Evolutionary conservation across 768 basidiomycete genomes (phyloP).

Genomic region (Termitomyces sp.): DNA sequence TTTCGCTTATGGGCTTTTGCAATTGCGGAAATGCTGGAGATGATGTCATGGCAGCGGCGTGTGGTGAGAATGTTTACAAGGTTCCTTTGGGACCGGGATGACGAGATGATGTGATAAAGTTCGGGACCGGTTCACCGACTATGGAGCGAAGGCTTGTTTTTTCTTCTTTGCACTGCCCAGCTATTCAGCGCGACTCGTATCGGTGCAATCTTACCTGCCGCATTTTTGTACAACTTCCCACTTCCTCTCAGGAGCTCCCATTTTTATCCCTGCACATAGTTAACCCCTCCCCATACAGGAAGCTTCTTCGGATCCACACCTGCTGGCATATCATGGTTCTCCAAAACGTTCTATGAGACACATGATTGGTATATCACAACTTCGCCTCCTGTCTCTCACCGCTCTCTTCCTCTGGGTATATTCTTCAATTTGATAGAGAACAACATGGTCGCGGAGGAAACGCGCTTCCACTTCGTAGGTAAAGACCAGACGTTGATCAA

Average conservation of each 20-base stretch:
- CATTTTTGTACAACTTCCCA: too few relatives aligned
- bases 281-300: slow-evolving; percentile 25
- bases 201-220: too few relatives aligned
- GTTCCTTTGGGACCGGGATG: too few relatives aligned
- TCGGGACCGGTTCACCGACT: too few relatives aligned
- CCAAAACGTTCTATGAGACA: slow-evolving; percentile 39
- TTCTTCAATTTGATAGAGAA: too few relatives aligned
- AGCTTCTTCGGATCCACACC: slow-evolving; percentile 54
- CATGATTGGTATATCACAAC: slow-evolving; percentile 45
- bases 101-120: neutral
- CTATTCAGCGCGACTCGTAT: too few relatives aligned
- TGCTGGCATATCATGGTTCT: slow-evolving; percentile 39
- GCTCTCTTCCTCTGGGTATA: too few relatives aligned
- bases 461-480: slow-evolving; percentile 38
- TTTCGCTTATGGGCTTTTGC: neutral
- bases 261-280: neutral
- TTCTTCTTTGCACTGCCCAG: too few relatives aligned
- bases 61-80: too few relatives aligned
- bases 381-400: slow-evolving; percentile 13
- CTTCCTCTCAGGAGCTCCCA: neutral
- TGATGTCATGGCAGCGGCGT: neutral
- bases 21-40: too few relatives aligned
- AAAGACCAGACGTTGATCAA: slow-evolving; percentile 56
- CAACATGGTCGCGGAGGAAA: too few relatives aligned
- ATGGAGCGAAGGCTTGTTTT: too few relatives aligned